A percentile compares a stretch with the other conserved stretches of the same genome.
Evolutionary conservation across 805 yeast species (phyloP).

Genomic region (Ogataea corticis): DNA sequence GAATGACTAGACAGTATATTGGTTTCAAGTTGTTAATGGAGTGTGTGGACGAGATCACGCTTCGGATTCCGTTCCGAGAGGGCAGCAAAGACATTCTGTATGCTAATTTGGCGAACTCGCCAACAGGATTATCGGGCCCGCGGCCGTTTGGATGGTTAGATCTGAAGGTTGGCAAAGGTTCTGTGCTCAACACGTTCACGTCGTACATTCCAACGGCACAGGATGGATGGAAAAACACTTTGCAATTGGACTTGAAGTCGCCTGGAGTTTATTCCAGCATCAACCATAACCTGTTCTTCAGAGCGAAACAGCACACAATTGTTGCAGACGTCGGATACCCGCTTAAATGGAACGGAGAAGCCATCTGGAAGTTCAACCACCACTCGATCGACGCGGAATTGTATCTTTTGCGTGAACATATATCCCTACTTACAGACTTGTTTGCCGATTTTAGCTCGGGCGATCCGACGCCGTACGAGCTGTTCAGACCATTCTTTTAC

Average conservation of each 20-base stretch:
- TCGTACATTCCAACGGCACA: slow-evolving; percentile 52
- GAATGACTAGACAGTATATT: slow-evolving; percentile 54
- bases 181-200: slow-evolving; percentile 47
- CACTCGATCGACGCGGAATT: slow-evolving; percentile 52
- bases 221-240: slow-evolving; percentile 54
- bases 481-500: slow-evolving; percentile 73
- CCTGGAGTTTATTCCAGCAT: slow-evolving; percentile 80
- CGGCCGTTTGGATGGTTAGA: slow-evolving; percentile 95
- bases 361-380: slow-evolving; percentile 64
- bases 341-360: slow-evolving; percentile 76
- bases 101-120: slow-evolving; percentile 6
- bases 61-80: slow-evolving; percentile 84
- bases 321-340: slow-evolving; percentile 68
- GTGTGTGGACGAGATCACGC: slow-evolving; percentile 62
- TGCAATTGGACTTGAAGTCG: slow-evolving; percentile 46
- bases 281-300: slow-evolving; percentile 78
- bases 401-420: slow-evolving; percentile 80
- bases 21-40: slow-evolving; percentile 56
- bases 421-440: slow-evolving; percentile 69
- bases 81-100: slow-evolving; percentile 66
- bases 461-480: slow-evolving; percentile 67
- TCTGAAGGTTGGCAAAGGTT: slow-evolving; percentile 54
- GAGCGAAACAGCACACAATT: slow-evolving; percentile 57
- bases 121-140: slow-evolving; percentile 21
- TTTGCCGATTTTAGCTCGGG: slow-evolving; percentile 77